Evolutionary conservation across 179 eudicot genomes (phyloP), one percentile per base, ranked within the genome.

Genomic region (Corrigiola litoralis): DNA sequence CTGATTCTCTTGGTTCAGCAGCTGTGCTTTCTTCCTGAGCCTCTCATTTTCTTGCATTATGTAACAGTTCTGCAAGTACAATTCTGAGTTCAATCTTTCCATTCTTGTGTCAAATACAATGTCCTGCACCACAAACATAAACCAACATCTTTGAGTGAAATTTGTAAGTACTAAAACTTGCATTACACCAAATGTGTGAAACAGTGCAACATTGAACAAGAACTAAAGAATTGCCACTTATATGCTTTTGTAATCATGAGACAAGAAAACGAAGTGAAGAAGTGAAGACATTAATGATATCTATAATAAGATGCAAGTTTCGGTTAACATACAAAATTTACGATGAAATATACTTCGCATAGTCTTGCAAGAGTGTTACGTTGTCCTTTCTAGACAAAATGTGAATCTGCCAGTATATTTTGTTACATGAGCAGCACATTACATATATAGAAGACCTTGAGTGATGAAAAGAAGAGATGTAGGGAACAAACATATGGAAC

Each of bases 11-110:
- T 87, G 84, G 72, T 87, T 85, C 44, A 89, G 77, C 11, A 68
- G 63, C 69, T 89, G 87, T 2, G 96, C 96, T 59, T 76, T 82
- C 81, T 85, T 89, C 80, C 87, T 82, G 9, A 89, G 75, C 80
- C 65, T 78, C 70, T 87, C 96, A 65, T 89, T 89, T 61, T 89
- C 95, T 63, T 83, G 75, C 85, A 89, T 89, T 67, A 87, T 89
- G 87, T 85, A 85, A 44, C 81, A 80, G 73, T 87, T 89, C 71
- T 89, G 68, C 82, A 89, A 45, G 78, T 85, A 87, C 78, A 89
- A 77, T 59, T 87, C 84, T 67, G 96, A 83, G 85, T 89, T 89
- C 56, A 89, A 49, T 45, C 84, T 85, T 41, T 89, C 94, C 96
- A 89, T 89, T 61, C 28, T 56, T 27, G 40, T 63, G 56, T 1